phyloP scores from a whole-genome alignment of 371 early-diverging fungal genomes.

The Conidiobolus incongruus region DNA sequence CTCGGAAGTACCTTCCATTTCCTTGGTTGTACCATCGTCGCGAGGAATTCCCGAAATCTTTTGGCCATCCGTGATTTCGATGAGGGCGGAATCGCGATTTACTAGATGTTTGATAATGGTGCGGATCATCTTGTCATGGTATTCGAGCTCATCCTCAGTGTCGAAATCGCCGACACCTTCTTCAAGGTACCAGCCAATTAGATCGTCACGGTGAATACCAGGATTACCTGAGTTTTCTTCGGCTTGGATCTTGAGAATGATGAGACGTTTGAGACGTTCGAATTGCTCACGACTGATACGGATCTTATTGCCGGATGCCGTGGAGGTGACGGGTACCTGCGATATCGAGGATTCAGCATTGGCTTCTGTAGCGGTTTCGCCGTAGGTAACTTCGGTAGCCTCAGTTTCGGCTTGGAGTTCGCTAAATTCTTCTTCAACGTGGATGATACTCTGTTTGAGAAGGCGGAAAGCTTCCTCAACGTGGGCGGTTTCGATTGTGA shows the following conservation, averaged over 20 bases:
- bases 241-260: conserved; percentile 4
- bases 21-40: not conserved
- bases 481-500: conserved; percentile 42
- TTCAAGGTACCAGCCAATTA: conserved; percentile 67
- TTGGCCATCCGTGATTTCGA: not conserved
- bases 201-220: conserved; percentile 11
- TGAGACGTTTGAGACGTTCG: conserved; percentile 13
- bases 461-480: conserved; percentile 86
- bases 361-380: conserved; percentile 4
- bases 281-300: conserved; percentile 6
- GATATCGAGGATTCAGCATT: conserved; percentile 11
- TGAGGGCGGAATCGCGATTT: conserved; percentile 8
- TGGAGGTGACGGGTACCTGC: not conserved
- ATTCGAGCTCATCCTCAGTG: conserved; percentile 36
- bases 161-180: conserved; percentile 41
- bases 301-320: conserved; percentile 6
- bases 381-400: conserved; percentile 3
- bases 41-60: not conserved
- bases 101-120: conserved; percentile 58
- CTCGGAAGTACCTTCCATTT: not conserved
- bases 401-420: conserved; percentile 14
- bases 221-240: conserved; percentile 4
- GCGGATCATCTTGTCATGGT: conserved; percentile 40
- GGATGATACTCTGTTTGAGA: conserved; percentile 78
- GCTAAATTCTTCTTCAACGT: conserved; percentile 74